Base-by-base conservation (phyloP, 2,329 filamentous ascomycete genomes). In the Alternaria tenuissima region DNA sequence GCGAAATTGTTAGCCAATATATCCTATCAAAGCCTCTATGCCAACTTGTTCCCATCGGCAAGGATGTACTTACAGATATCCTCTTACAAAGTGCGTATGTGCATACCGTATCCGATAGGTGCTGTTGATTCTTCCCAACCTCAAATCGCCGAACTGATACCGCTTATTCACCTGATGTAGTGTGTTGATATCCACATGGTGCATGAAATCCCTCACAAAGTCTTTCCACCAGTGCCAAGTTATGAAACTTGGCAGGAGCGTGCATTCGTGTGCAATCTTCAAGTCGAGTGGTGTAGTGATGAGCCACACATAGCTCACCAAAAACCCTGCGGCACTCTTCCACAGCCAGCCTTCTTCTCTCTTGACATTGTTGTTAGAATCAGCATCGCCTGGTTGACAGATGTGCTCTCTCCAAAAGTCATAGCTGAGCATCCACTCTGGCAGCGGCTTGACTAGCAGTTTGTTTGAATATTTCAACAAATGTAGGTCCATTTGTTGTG, bases 401-500 rank as follows among this genome's bases (percentile, higher is more conserved):
- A 77, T 18, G 30, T 77, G 43, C 4, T 66, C 41, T n/a, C 47
- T 42, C 76, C 76, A 78, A 61, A 79, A 78, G 0, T 66, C 49
- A 22, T 70, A 49, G 55, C 57, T 62, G 12, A 78, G 61, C 20
- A 78, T 64, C 54, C 70, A 78, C 22, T 76, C 74, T 1, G 76
- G 69, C 11, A 78, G 61, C 2, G 76, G 75, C 54, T 78, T 79
- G 32, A 78, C 28, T 1, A 76, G 56, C 1, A 79, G 32, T 9
- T 68, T 64, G 28, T 70, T 73, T 1, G 69, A 74, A 62, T 73
- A 78, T 18, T 69, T 67, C n/a, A 78, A 70, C 7, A 78, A 57
- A 49, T 78, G 76, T 22, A 78, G 59, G 47, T 78, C 76, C 72
- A 75, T 75, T 52, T 78, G 76, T 58, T 77, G 70, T 1, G 74